Percentiles rank a stretch among this genome's conserved stretches.
These are phyloP conservation scores for Tetrapisispora taiwanensis DNA, from an alignment of 805 yeast genomes.

Conservation along the genomic window DNA sequence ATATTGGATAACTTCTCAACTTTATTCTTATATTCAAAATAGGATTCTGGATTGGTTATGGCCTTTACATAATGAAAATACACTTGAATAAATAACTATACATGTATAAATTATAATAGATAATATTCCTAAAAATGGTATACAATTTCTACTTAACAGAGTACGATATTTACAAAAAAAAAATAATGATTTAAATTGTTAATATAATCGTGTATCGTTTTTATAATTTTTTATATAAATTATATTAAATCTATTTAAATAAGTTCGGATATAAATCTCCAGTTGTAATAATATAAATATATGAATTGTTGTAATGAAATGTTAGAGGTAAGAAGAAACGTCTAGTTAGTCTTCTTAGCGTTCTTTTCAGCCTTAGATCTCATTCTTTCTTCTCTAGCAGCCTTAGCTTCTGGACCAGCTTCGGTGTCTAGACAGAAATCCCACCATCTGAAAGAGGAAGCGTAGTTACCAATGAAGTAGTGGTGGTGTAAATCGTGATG, in stretches of 20 bases:
- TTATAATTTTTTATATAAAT: not conserved
- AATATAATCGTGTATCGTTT: not conserved
- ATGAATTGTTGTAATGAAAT: not conserved
- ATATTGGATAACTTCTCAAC: conserved; percentile 87
- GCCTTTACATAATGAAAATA: conserved; percentile 33
- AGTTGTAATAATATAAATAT: not conserved
- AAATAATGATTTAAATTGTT: too few species aligned
- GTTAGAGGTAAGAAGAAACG: not conserved
- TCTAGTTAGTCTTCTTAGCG: conserved; percentile 24
- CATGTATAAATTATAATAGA: too few species aligned
- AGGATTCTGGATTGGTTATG: conserved; percentile 51
- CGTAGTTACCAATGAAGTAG: conserved; percentile 90
- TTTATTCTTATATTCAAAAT: conserved; percentile 69
- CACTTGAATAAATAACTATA: not conserved
- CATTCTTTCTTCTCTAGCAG: conserved; percentile 58
- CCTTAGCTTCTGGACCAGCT: conserved; percentile 74
- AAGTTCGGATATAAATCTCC: not conserved
- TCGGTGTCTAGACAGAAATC: conserved; percentile 83
- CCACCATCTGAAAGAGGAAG: conserved; percentile 95
- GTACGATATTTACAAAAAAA: too few species aligned
- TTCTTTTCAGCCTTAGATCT: conserved; percentile 43
- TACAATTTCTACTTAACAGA: too few species aligned
- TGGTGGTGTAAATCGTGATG: conserved; percentile 97
- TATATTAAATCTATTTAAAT: conserved; percentile 1
- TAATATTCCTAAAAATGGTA: too few species aligned